Evolutionary conservation across 192 early-diverging fungal species (phyloP).

Genomic region (Linnemannia hyalina): DNA sequence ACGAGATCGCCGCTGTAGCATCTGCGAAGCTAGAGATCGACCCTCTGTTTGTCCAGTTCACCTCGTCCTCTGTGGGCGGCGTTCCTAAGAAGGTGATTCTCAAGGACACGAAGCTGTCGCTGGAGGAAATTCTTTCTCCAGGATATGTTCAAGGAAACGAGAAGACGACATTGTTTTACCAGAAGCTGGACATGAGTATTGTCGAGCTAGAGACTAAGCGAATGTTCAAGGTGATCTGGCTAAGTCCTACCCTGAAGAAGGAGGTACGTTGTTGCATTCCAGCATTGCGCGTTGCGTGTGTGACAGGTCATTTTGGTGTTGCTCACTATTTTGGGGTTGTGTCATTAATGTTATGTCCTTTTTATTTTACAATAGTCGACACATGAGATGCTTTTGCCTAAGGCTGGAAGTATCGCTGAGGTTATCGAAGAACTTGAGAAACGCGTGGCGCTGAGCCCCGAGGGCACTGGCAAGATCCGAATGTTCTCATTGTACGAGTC

Average conservation of each 20-base stretch:
- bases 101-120: conserved; percentile 37
- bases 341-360: background rate
- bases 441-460: conserved; percentile 61
- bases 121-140: conserved; percentile 59
- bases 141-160: conserved; percentile 25
- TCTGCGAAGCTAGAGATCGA: conserved; percentile 71
- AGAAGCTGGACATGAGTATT: conserved; percentile 85
- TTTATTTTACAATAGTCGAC: conserved; percentile 18
- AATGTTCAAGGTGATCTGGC: conserved; percentile 73
- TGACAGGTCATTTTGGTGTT: background rate
- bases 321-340: background rate
- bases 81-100: conserved; percentile 45
- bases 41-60: conserved; percentile 83
- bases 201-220: conserved; percentile 88
- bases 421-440: conserved; percentile 63
- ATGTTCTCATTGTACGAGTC: conserved; percentile 68
- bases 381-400: conserved; percentile 79
- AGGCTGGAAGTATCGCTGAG: conserved; percentile 62
- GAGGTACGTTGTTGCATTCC: conserved; percentile 54
- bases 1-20: conserved; percentile 73
- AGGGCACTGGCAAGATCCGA: conserved; percentile 65
- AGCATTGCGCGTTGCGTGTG: background rate
- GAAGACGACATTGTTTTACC: conserved; percentile 77
- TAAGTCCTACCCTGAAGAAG: conserved; percentile 78
- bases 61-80: conserved; percentile 45